These are phyloP conservation scores for Lactarius indigo DNA, from an alignment of 768 basidiomycete species.

Conservation along the genomic window DNA sequence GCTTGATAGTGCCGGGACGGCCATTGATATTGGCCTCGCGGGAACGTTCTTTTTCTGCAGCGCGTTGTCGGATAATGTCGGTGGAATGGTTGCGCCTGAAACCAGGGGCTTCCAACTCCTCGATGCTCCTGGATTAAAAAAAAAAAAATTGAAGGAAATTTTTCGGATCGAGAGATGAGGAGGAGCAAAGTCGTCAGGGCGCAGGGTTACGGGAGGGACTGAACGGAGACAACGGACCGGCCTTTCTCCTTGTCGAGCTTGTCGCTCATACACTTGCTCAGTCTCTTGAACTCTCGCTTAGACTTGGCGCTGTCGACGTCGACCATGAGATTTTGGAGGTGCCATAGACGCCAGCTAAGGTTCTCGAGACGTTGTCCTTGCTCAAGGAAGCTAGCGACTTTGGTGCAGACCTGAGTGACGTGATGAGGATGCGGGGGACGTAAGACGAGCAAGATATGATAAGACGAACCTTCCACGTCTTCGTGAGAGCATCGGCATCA, in stretches of 20 bases:
- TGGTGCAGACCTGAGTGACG: slow-evolving; percentile 68
- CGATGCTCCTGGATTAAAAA: slow-evolving; percentile 57
- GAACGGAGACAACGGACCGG: slow-evolving; percentile 48
- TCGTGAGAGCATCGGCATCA: slow-evolving; percentile 80
- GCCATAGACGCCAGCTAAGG: slow-evolving; percentile 90
- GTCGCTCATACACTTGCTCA: slow-evolving; percentile 86
- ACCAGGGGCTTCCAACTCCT: slow-evolving; percentile 80
- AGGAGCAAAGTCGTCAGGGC: slow-evolving; percentile 41
- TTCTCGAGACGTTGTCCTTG: slow-evolving; percentile 90
- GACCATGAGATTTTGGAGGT: slow-evolving; percentile 87
- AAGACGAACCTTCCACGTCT: slow-evolving; percentile 80
- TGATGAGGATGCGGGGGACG: slow-evolving; percentile 4
- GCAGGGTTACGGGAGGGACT: slow-evolving; percentile 15
- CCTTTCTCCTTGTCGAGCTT: slow-evolving; percentile 93
- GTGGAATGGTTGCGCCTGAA: slow-evolving; percentile 77
- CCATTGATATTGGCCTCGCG: slow-evolving; percentile 62
- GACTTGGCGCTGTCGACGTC: slow-evolving; percentile 86
- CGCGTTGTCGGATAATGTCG: slow-evolving; percentile 77
- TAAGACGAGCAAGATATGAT: slow-evolving; percentile 19
- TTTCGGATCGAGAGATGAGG: neutral
- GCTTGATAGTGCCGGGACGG: slow-evolving; percentile 69
- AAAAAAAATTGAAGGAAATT: neutral
- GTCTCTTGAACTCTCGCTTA: slow-evolving; percentile 87
- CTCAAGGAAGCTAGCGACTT: slow-evolving; percentile 87
- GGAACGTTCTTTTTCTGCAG: slow-evolving; percentile 75